Conservation (phyloP, 2,329 filamentous ascomycete genomes). For the Fusarium staphyleae region DNA sequence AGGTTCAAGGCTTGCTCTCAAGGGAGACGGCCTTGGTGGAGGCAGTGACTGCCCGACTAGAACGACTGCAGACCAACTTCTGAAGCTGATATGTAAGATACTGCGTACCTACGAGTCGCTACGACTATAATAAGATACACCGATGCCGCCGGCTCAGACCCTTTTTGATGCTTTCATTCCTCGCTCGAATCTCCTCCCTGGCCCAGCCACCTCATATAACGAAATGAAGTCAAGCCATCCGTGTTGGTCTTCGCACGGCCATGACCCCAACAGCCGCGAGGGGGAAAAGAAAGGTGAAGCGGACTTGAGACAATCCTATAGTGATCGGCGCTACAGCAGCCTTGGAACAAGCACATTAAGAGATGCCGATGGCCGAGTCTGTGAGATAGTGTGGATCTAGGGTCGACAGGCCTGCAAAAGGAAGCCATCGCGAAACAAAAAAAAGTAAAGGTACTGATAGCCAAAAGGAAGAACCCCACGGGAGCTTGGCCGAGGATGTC, state of each 20-base stretch:
- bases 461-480: too few species aligned
- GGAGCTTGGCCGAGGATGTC: too few species aligned
- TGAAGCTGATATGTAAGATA: slow-evolving; percentile 39
- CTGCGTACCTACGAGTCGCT: slow-evolving; percentile 6
- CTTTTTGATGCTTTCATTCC: slow-evolving; percentile 1
- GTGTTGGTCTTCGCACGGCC: background rate
- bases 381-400: background rate
- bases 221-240: background rate
- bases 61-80: slow-evolving; percentile 56
- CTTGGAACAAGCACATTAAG: background rate
- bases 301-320: background rate
- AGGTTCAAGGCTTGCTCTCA: slow-evolving; percentile 69
- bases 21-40: slow-evolving; percentile 73
- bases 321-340: slow-evolving; percentile 15
- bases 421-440: background rate
- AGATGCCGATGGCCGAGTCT: background rate
- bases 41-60: slow-evolving; percentile 67
- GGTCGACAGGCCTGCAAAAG: background rate
- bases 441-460: background rate
- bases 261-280: background rate
- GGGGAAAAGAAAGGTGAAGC: background rate
- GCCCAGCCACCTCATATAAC: background rate
- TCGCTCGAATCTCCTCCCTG: background rate
- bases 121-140: slow-evolving; percentile 25
- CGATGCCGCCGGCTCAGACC: slow-evolving; percentile 1